Evolutionary conservation across 495 filamentous ascomycete species (phyloP), one percentile per base, ranked within the genome.

Genomic region (Niebla homalea): DNA sequence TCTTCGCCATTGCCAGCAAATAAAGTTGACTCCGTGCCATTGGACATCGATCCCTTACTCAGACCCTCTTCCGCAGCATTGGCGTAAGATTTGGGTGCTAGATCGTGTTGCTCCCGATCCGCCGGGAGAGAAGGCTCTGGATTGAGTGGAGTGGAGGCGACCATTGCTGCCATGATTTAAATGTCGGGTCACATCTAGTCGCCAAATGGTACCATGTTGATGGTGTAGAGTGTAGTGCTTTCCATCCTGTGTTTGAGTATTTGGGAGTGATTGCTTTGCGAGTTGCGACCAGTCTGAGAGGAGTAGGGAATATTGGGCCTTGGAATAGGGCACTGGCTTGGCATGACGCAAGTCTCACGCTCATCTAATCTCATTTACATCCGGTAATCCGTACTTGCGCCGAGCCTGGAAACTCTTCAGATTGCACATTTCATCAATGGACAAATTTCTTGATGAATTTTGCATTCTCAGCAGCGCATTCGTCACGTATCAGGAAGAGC

Each of bases 401-500:
- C 29, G 29, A 32, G 14, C 29, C 14, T n/a, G n/a, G 29, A 11
- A 32, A 32, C 2, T 32, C 29, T 32, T 4, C 21, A 19, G 5
- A 41, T 42, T 19, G 12, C 20, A 20, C 35, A 3, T 50, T 14
- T 16, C 7, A 15, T 1, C 20, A 19, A 32, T 32, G 29, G 29
- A 7, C 29, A 32, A 32, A 7, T 12, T 11, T 7, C 29, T 32
- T 32, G 29, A 32, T 32, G 29, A 32, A 32, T 32, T 32, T 32
- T 32, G 8, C 29, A 32, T 62, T 50, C 43, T 56, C 62, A n/a
- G 62, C 59, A 15, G 62, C 60, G 18, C 53, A 60, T 45, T 64
- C 62, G 15, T 64, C 62, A 21, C 57, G 62, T n/a, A 59, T 65
- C 10, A 54, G 52, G 22, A 64, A 62, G 52, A 39, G 38, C n/a